A percentile compares a stretch with the other conserved stretches of the same genome.
Evolutionary conservation across 2,329 filamentous ascomycete genomes (phyloP).

Genomic region (Sporothrix protearum): DNA sequence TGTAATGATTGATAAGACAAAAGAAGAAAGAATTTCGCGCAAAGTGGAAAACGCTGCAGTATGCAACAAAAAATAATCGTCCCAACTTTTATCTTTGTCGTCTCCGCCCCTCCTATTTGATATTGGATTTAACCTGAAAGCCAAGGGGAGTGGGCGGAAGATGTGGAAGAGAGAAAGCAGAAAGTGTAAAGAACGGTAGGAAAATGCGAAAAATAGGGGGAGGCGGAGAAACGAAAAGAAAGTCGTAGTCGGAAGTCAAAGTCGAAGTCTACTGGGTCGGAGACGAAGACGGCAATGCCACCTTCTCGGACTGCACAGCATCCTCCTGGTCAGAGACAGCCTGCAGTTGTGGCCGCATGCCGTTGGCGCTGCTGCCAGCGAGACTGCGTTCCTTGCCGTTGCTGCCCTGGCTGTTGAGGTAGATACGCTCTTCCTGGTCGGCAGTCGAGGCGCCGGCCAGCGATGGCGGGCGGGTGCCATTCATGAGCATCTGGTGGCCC

Average conservation of each 20-base stretch:
- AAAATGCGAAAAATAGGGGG: not conserved
- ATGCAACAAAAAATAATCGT: slow-evolving; percentile 12
- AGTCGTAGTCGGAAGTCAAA: too few species aligned
- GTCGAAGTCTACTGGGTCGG: not conserved
- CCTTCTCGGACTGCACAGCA: slow-evolving; percentile 14
- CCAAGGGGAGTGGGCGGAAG: not conserved
- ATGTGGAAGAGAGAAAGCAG: not conserved
- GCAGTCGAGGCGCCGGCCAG: slow-evolving; percentile 12
- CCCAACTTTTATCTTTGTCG: not conserved
- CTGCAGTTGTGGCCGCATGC: not conserved
- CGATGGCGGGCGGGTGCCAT: slow-evolving; percentile 15
- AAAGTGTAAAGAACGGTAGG: not conserved
- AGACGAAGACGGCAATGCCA: not conserved
- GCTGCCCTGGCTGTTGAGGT: slow-evolving; percentile 19
- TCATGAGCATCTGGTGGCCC: slow-evolving; percentile 60
- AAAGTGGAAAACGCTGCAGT: slow-evolving; percentile 19
- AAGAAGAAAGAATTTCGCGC: not conserved
- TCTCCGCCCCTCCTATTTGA: not conserved
- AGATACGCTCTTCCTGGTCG: slow-evolving; percentile 8
- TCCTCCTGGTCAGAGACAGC: not conserved
- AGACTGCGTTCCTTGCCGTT: slow-evolving; percentile 20
- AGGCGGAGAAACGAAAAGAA: not conserved
- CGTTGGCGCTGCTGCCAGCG: not conserved
- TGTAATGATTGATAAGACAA: slow-evolving; percentile 11
- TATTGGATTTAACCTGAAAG: not conserved